Evolutionary conservation across 73 alveolate species (phyloP).

Genomic region (Symbiodinium natans): DNA sequence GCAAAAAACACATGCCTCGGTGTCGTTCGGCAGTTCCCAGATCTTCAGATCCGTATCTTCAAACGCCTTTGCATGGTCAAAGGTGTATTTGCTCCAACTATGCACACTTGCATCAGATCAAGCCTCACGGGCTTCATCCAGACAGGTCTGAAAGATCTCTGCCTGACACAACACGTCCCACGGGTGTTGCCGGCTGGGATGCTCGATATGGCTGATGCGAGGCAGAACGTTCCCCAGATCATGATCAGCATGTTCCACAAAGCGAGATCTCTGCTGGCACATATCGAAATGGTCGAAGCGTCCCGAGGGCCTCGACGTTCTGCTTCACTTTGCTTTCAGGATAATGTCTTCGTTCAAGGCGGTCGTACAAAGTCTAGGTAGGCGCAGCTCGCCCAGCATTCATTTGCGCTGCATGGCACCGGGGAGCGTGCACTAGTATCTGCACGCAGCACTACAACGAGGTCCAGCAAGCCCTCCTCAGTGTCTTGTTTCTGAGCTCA

Average conservation of each 20-base stretch:
- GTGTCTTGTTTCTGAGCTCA: background rate
- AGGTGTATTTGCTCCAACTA: background rate
- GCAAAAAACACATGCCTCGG: constrained; percentile 9
- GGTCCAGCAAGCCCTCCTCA: constrained; percentile 69
- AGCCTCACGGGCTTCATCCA: constrained; percentile 67
- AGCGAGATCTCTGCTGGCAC: background rate
- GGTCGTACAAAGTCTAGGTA: constrained; percentile 78
- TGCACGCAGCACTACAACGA: constrained; percentile 75
- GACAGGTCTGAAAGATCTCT: constrained; percentile 72
- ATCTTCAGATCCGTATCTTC: constrained; percentile 44
- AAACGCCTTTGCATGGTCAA: background rate
- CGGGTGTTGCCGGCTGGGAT: background rate
- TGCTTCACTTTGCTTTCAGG: constrained; percentile 86
- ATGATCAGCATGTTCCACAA: too few species aligned
- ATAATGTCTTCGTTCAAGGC: constrained; percentile 63
- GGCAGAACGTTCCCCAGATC: too few species aligned
- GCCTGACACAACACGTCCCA: background rate
- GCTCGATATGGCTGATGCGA: too few species aligned
- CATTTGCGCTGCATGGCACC: background rate
- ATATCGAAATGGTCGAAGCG: background rate
- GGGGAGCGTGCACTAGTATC: constrained; percentile 25
- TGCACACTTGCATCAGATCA: background rate
- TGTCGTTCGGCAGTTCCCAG: constrained; percentile 67
- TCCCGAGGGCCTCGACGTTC: constrained; percentile 48
- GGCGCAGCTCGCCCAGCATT: background rate